Evolutionary conservation across 441 rosid species (phyloP).

Genomic region (Bruguiera hainesii): DNA sequence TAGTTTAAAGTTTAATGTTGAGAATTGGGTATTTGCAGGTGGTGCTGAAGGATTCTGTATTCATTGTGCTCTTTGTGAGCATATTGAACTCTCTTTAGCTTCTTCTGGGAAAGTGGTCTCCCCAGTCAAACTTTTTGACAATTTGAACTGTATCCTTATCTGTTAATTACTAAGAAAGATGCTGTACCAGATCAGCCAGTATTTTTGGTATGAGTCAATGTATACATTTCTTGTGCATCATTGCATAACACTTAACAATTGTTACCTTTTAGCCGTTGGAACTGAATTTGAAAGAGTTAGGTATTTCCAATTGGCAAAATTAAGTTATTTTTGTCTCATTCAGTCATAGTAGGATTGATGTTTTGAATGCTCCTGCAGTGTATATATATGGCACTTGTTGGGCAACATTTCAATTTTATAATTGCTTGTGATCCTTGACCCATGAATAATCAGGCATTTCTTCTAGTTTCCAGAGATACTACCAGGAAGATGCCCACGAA

Average conservation of each 20-base stretch:
- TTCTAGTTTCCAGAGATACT: conserved; percentile 45
- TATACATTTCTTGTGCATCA: neutral
- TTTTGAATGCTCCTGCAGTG: neutral
- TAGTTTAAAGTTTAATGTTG: conserved; percentile 4
- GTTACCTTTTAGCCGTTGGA: no score
- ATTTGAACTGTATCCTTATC: conserved; percentile 67
- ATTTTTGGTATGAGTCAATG: neutral
- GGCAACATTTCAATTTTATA: no score
- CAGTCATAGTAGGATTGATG: neutral
- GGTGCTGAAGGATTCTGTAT: conserved; percentile 49
- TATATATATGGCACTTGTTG: no score
- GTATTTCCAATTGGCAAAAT: no score
- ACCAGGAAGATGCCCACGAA: conserved; percentile 93
- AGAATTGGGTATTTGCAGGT: conserved; percentile 38
- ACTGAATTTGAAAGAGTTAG: no score
- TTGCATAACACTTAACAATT: neutral
- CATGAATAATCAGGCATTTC: conserved; percentile 44
- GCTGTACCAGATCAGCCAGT: neutral
- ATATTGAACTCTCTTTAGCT: conserved; percentile 45
- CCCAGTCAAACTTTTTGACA: conserved; percentile 46
- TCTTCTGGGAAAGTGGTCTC: conserved; percentile 41
- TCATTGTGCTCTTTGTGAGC: conserved; percentile 42
- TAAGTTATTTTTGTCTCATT: neutral
- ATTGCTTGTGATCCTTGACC: conserved; percentile 31
- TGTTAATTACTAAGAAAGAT: neutral